phyloP scores from a whole-genome alignment of 2,329 filamentous ascomycete species.

The Cladosporium sp. region DNA sequence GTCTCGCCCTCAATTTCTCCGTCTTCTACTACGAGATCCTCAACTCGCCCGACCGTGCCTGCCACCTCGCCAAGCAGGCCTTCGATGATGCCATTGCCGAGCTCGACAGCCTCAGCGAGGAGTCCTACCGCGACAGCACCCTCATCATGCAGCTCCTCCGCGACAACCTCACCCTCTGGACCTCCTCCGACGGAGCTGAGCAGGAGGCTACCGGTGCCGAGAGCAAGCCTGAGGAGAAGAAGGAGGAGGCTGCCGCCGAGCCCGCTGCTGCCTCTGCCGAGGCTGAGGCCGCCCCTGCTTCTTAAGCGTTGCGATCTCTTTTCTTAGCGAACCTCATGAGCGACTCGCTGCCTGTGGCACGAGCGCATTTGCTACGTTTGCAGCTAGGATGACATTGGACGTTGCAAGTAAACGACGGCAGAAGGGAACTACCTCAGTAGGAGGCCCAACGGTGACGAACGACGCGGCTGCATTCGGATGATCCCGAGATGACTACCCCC shows the following conservation, averaged over 20 bases:
- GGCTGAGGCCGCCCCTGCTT: slow-evolving; percentile 19
- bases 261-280: slow-evolving; percentile 38
- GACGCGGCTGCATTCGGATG: slow-evolving; percentile 17
- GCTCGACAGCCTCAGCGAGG: slow-evolving; percentile 95
- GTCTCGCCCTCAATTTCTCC: slow-evolving; percentile 97
- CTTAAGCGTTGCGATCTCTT: slow-evolving; percentile 21
- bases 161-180: slow-evolving; percentile 98
- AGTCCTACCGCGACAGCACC: slow-evolving; percentile 98
- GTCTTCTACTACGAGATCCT: slow-evolving; percentile 99
- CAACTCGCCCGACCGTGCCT: slow-evolving; percentile 95
- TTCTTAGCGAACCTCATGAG: slow-evolving; percentile 16
- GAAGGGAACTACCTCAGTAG: slow-evolving; percentile 13
- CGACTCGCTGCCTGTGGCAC: slow-evolving; percentile 8
- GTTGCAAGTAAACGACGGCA: slow-evolving; percentile 16
- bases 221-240: slow-evolving; percentile 58
- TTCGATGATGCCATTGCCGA: slow-evolving; percentile 98
- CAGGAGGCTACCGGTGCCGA: slow-evolving; percentile 61
- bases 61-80: slow-evolving; percentile 98
- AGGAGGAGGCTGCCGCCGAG: slow-evolving; percentile 40
- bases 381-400: slow-evolving; percentile 15
- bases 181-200: slow-evolving; percentile 86
- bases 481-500: slow-evolving; percentile 20
- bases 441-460: slow-evolving; percentile 15
- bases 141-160: slow-evolving; percentile 99
- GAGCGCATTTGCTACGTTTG: slow-evolving; percentile 16